Percentiles rank a stretch among this genome's conserved stretches.
Conservation (phyloP, 176 grass and related monocot genomes). For the Melocanna baccifera region DNA sequence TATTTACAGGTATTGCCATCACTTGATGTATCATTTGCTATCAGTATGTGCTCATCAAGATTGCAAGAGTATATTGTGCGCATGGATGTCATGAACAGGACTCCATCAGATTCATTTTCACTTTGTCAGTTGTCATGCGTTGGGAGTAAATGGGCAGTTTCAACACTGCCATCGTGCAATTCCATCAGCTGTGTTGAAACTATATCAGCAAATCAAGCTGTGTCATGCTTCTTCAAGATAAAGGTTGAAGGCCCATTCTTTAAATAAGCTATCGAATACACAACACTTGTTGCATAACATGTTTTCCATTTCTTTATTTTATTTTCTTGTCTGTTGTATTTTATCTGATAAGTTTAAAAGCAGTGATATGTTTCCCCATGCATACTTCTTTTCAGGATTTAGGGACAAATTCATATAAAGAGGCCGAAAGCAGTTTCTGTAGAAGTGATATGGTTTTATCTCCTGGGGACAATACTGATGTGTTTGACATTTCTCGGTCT, state of each 20-base stretch:
- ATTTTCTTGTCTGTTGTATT: background rate
- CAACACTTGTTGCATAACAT: background rate
- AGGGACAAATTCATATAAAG: constrained; percentile 38
- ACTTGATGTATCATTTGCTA: constrained; percentile 71
- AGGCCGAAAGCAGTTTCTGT: constrained; percentile 31
- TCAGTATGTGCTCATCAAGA: constrained; percentile 73
- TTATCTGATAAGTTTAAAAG: background rate
- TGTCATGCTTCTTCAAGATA: constrained; percentile 93
- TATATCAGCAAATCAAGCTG: constrained; percentile 59
- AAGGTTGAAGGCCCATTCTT: constrained; percentile 54
- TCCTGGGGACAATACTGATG: constrained; percentile 38
- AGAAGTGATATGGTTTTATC: constrained; percentile 56
- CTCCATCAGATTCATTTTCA: constrained; percentile 57
- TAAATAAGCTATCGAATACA: background rate
- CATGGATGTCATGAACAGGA: constrained; percentile 80
- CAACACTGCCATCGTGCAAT: constrained; percentile 53
- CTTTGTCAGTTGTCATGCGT: constrained; percentile 87
- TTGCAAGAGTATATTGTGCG: constrained; percentile 82
- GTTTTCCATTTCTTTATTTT: constrained; percentile 7
- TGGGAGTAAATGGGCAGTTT: constrained; percentile 69
- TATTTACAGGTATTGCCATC: constrained; percentile 75
- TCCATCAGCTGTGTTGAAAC: constrained; percentile 58
- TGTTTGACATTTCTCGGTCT: constrained; percentile 67
- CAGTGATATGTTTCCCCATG: constrained; percentile 15
- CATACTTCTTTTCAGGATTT: constrained; percentile 57